These are phyloP conservation scores for Penicillium coprophilum DNA, from an alignment of 495 filamentous ascomycete species.

Conservation along the genomic window DNA sequence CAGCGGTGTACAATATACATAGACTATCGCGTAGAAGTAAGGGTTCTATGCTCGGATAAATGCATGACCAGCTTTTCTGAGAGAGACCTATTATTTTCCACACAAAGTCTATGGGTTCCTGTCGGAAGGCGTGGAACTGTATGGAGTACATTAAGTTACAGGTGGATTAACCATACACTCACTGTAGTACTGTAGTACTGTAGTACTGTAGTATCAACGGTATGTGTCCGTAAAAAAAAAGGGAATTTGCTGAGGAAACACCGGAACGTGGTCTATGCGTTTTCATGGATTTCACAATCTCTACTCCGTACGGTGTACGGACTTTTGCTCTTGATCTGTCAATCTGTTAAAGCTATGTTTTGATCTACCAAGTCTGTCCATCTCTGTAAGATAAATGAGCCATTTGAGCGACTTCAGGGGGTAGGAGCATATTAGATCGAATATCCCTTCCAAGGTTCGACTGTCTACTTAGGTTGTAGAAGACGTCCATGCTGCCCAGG, in stretches of 20 bases:
- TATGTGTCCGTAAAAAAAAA: slow-evolving; percentile 1
- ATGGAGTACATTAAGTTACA: slow-evolving; percentile 19
- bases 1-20: background rate
- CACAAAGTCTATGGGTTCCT: slow-evolving; percentile 25
- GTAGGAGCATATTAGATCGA: background rate
- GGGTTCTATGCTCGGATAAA: background rate
- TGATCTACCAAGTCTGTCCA: background rate
- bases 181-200: slow-evolving; percentile 8
- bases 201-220: slow-evolving; percentile 11
- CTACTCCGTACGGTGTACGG: background rate
- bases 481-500: background rate
- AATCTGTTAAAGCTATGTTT: background rate
- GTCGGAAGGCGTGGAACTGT: slow-evolving; percentile 24
- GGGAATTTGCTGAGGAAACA: background rate
- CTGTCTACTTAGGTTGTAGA: slow-evolving; percentile 3
- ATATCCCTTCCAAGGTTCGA: background rate
- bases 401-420: background rate
- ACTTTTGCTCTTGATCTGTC: background rate
- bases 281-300: background rate
- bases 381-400: slow-evolving; percentile 1
- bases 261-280: slow-evolving; percentile 1
- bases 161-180: slow-evolving; percentile 12
- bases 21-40: background rate
- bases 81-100: background rate
- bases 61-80: background rate